These are phyloP conservation scores for Mrakiaceae sp. DNA, from an alignment of 1,284 basidiomycete species.

Conservation along the genomic window DNA sequence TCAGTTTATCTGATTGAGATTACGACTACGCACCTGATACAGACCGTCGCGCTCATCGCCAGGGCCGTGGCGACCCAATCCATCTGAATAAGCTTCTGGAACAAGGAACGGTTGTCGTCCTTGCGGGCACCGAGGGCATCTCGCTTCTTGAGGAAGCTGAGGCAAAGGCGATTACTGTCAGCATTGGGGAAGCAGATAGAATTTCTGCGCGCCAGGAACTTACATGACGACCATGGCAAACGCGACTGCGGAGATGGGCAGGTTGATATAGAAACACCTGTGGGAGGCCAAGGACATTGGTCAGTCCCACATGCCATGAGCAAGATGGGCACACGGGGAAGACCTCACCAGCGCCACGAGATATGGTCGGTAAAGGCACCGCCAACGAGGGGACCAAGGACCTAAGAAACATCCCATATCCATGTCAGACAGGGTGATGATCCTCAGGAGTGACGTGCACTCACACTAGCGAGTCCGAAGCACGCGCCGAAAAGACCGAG, in stretches of 20 bases:
- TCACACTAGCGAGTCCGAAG: conserved; percentile 17
- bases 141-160: conserved; percentile 23
- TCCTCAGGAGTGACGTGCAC: neutral
- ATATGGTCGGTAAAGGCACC: conserved; percentile 38
- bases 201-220: neutral
- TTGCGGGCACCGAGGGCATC: conserved; percentile 27
- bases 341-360: conserved; percentile 29
- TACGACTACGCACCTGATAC: conserved; percentile 24
- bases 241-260: conserved; percentile 23
- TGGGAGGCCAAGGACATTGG: neutral
- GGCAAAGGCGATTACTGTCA: conserved; percentile 26
- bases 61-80: conserved; percentile 32
- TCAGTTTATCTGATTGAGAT: neutral
- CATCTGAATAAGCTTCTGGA: conserved; percentile 23
- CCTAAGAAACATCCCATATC: conserved; percentile 32
- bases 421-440: neutral
- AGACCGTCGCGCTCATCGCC: conserved; percentile 27
- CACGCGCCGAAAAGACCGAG: conserved; percentile 22
- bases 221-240: conserved; percentile 8
- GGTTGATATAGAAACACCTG: conserved; percentile 37
- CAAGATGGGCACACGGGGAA: neutral
- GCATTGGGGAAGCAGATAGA: neutral
- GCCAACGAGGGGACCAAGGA: conserved; percentile 37
- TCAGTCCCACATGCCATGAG: neutral
- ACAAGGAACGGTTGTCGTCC: conserved; percentile 19